phyloP scores from a whole-genome alignment of 2,329 filamentous ascomycete species.

The Plectosphaerella cucumerina region DNA sequence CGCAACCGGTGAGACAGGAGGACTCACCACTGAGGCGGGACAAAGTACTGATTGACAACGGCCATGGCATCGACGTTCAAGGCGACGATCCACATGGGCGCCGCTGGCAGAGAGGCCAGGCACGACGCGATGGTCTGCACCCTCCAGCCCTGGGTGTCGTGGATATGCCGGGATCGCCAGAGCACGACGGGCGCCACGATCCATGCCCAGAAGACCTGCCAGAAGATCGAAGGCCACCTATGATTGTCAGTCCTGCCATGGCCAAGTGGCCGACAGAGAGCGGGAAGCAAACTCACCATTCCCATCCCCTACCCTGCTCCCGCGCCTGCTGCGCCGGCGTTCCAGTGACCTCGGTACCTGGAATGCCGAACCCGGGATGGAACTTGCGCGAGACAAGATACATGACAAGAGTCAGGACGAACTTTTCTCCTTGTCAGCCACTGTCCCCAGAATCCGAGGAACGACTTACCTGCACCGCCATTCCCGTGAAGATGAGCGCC shows the following conservation, averaged over 20 bases:
- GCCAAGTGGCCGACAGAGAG: not conserved
- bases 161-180: slow-evolving; percentile 56
- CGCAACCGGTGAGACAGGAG: not conserved
- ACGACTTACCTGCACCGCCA: slow-evolving; percentile 49
- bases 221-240: slow-evolving; percentile 59
- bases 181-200: slow-evolving; percentile 57
- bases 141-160: slow-evolving; percentile 64
- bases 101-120: slow-evolving; percentile 53
- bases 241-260: not conserved
- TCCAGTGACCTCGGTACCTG: slow-evolving; percentile 56
- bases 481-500: slow-evolving; percentile 46
- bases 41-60: slow-evolving; percentile 48
- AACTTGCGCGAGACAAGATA: slow-evolving; percentile 64
- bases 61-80: slow-evolving; percentile 47
- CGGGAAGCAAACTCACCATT: slow-evolving; percentile 46
- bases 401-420: slow-evolving; percentile 54
- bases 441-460: not conserved
- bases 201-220: slow-evolving; percentile 63
- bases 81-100: slow-evolving; percentile 64
- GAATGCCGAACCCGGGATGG: slow-evolving; percentile 55
- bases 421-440: slow-evolving; percentile 30
- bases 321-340: slow-evolving; percentile 46
- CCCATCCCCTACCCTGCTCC: slow-evolving; percentile 51
- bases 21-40: slow-evolving; percentile 59
- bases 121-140: slow-evolving; percentile 54